Evolutionary conservation across 495 filamentous ascomycete genomes (phyloP).

Genomic region (Cercophora scortea): DNA sequence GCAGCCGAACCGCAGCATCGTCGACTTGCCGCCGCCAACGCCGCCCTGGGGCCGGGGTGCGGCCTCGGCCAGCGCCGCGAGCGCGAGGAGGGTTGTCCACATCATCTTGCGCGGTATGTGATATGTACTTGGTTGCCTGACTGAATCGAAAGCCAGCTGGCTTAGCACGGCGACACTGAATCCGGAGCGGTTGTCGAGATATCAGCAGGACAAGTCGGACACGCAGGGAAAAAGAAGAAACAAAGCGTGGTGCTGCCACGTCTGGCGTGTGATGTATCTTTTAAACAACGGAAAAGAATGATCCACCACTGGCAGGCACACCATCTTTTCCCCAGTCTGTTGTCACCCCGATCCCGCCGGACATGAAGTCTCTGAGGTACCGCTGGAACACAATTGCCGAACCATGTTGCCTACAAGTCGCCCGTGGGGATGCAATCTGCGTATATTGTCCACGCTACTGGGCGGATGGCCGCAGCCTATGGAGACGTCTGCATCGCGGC

Average conservation of each 20-base stretch:
- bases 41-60: constrained; percentile 22
- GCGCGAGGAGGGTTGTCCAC: constrained; percentile 23
- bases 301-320: too few relatives aligned
- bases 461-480: neutral
- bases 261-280: too few relatives aligned
- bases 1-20: constrained; percentile 33
- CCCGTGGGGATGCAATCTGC: neutral
- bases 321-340: too few relatives aligned
- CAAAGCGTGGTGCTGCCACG: too few relatives aligned
- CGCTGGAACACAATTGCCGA: neutral
- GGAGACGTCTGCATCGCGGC: neutral
- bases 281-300: too few relatives aligned
- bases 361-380: too few relatives aligned
- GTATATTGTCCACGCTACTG: neutral
- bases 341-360: too few relatives aligned
- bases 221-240: too few relatives aligned
- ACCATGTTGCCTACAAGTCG: neutral
- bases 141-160: neutral
- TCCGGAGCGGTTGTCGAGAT: too few relatives aligned
- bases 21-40: constrained; percentile 14
- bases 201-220: neutral
- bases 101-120: constrained; percentile 20
- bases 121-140: too few relatives aligned
- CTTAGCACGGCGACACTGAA: too few relatives aligned
- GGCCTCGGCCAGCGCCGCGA: constrained; percentile 19